These are phyloP conservation scores for Coemansia sp. DNA, from an alignment of 192 early-diverging fungal genomes.

Conservation along the genomic window DNA sequence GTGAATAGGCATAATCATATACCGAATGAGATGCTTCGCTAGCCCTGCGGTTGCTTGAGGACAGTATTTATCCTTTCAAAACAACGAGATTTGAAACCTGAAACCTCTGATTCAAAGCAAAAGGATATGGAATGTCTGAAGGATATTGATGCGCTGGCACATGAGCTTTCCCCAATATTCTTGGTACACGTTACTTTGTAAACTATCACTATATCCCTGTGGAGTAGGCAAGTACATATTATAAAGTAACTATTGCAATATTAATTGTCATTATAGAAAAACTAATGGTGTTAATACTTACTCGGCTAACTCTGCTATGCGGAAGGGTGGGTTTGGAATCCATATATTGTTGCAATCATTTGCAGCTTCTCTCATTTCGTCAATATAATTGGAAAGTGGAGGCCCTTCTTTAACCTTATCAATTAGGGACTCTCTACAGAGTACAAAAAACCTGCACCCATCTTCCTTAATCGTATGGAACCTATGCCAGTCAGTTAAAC, in stretches of 20 bases:
- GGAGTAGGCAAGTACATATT: neutral
- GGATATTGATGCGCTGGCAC: conserved; percentile 54
- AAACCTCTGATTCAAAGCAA: conserved; percentile 47
- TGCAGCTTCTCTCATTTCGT: too few species aligned
- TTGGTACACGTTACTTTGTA: conserved; percentile 32
- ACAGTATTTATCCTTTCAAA: conserved; percentile 63
- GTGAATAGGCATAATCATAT: conserved; percentile 58
- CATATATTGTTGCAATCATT: too few species aligned
- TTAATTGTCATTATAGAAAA: too few species aligned
- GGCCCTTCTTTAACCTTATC: too few species aligned
- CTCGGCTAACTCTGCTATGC: too few species aligned
- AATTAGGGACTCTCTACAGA: too few species aligned
- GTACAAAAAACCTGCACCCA: too few species aligned
- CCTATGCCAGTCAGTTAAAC: too few species aligned
- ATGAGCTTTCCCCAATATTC: conserved; percentile 57
- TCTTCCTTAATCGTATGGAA: too few species aligned
- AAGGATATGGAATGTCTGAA: conserved; percentile 50
- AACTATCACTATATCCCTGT: neutral
- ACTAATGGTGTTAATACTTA: too few species aligned
- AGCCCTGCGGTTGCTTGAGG: conserved; percentile 42
- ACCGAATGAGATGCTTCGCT: conserved; percentile 63
- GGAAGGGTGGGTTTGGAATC: too few species aligned
- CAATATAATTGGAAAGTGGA: too few species aligned
- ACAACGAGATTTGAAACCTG: conserved; percentile 56
- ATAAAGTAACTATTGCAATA: neutral